These are phyloP conservation scores for Curvularia verruculosa DNA, from an alignment of 2,329 filamentous ascomycete species.

Conservation along the genomic window DNA sequence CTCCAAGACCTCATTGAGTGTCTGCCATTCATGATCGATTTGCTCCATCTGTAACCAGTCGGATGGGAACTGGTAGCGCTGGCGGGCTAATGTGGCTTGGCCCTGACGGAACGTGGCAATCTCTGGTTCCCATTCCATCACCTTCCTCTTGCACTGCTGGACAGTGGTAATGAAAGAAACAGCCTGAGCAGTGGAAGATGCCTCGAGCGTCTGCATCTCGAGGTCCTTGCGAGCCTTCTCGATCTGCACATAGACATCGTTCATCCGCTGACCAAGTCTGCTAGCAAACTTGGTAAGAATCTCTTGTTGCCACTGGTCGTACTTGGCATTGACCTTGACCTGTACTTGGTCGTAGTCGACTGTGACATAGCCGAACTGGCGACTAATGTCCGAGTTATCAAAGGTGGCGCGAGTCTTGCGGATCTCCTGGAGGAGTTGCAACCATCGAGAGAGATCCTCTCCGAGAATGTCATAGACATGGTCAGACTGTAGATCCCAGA, in stretches of 20 bases:
- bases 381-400: conserved; percentile 92
- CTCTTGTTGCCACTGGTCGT: conserved; percentile 99
- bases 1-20: conserved; percentile 86
- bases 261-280: conserved; percentile 86
- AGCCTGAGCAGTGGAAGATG: conserved; percentile 92
- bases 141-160: conserved; percentile 92
- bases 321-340: conserved; percentile 97
- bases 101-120: conserved; percentile 96
- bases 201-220: conserved; percentile 89
- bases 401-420: conserved; percentile 95
- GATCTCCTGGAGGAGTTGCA: conserved; percentile 96
- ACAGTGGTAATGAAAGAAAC: conserved; percentile 99
- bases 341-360: conserved; percentile 99
- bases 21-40: conserved; percentile 94
- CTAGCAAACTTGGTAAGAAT: conserved; percentile 91
- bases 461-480: conserved; percentile 92
- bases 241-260: conserved; percentile 89
- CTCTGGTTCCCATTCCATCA: conserved; percentile 92
- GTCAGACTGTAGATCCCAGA: conserved; percentile 97
- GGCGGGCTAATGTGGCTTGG: conserved; percentile 86
- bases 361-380: conserved; percentile 89
- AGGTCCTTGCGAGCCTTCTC: conserved; percentile 88
- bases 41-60: conserved; percentile 98
- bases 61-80: conserved; percentile 89
- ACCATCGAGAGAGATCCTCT: conserved; percentile 89